Evolutionary conservation across 208 protist species (phyloP), one percentile per base, ranked within the genome.

Genomic region (Tritrichomonas musculus): DNA sequence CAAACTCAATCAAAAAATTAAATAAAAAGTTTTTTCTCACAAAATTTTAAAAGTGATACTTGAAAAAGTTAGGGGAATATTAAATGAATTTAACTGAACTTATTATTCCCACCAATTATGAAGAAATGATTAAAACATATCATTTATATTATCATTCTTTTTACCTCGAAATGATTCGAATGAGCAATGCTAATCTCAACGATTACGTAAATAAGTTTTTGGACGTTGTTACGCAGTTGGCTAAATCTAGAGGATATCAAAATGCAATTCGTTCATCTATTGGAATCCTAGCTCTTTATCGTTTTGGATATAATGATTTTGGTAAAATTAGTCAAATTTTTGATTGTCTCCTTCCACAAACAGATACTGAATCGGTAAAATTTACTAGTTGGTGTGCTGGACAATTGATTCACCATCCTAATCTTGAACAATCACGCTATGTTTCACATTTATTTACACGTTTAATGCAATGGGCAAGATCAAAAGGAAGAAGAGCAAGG

Each of bases 391-490:
- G 77, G 77, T 44, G 44, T 39, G 77, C 47, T 22, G 77, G 77
- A 5, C 20, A 57, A 36, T 88, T 88, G 30, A 88, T 88, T 57
- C 77, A 88, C 22, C 77, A 88, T 50, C 77, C 77, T 53, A 57
- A 57, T 88, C 14, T n/a, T 57, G 77, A 88, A 57, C 77, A 88
- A 57, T 88, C 77, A 41, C 77, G 77, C n/a, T 88, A 88, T 49
- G 77, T 88, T 88, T 88, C 77, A 20, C 77, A 88, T 88, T 57
- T 88, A 22, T 88, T 88, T 27, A 47, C 53, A 33, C 41, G 77
- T 57, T 33, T 49, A 36, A 39, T 88, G 1, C 27, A 47, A 33
- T 88, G 77, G 77, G 57, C 47, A 33, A 41, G 77, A 5, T 13
- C 77, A 30, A 60, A 44, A 60, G 77, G 77, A 20, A 0, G 77